A percentile compares a stretch with the other conserved stretches of the same genome.
phyloP scores from a whole-genome alignment of 1,139 yeast species.

The Blastobotrys petasosporus region DNA sequence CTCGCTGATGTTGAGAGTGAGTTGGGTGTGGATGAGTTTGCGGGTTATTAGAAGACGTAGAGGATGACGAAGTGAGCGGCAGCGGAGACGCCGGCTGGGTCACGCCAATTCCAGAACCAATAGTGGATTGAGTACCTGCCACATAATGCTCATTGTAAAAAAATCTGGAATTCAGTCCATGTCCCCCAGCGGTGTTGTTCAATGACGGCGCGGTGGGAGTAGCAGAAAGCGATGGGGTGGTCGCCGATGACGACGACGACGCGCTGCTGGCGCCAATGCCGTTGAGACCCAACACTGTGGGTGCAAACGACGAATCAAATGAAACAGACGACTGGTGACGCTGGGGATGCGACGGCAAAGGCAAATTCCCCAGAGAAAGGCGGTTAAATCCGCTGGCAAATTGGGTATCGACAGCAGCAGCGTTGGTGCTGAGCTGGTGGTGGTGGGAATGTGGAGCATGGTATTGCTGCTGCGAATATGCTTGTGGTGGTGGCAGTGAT shows the following conservation, averaged over 20 bases:
- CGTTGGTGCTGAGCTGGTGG: too few relatives aligned
- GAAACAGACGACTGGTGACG: slow-evolving; percentile 2
- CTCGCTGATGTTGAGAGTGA: neutral
- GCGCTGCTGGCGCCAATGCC: neutral
- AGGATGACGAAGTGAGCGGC: neutral
- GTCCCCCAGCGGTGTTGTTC: neutral
- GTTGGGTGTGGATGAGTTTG: neutral
- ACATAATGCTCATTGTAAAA: neutral
- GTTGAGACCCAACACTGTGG: slow-evolving; percentile 1
- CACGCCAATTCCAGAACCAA: neutral
- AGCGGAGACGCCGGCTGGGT: slow-evolving; percentile 5
- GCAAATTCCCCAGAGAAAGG: too few relatives aligned
- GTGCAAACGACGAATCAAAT: neutral
- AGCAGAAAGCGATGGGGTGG: too few relatives aligned
- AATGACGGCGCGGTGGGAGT: too few relatives aligned
- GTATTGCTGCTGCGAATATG: too few relatives aligned
- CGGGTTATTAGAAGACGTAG: slow-evolving; percentile 1
- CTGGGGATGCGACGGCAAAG: too few relatives aligned
- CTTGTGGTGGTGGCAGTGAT: too few relatives aligned
- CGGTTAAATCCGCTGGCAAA: too few relatives aligned
- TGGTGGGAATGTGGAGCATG: too few relatives aligned
- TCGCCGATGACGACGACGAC: too few relatives aligned
- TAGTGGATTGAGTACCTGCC: too few relatives aligned
- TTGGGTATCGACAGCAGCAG: too few relatives aligned
- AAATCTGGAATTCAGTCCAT: slow-evolving; percentile 1